phyloP scores from a whole-genome alignment of 202 grass and related monocot species.

The Brachypodium distachyon region DNA sequence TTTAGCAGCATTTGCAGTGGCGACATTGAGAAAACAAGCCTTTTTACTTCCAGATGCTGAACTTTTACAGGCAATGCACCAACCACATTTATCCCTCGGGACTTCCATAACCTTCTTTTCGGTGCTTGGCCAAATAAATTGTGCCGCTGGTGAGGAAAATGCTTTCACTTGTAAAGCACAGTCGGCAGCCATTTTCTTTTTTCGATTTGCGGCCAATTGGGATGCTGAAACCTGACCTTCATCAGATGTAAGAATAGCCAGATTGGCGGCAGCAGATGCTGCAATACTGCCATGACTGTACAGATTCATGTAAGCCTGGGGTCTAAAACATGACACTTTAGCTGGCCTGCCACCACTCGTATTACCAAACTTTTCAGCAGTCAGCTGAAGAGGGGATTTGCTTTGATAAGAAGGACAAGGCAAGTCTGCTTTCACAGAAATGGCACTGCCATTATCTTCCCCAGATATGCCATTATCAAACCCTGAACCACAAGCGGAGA shows the following conservation, averaged over 20 bases:
- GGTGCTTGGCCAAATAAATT: constrained; percentile 83
- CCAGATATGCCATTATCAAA: constrained; percentile 20
- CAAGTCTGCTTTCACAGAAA: constrained; percentile 14
- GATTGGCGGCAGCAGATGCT: constrained; percentile 72
- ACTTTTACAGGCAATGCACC: constrained; percentile 93
- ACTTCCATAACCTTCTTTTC: constrained; percentile 87
- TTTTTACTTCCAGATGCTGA: constrained; percentile 59
- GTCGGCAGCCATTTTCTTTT: constrained; percentile 45
- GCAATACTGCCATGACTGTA: constrained; percentile 87
- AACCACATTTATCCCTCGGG: constrained; percentile 94
- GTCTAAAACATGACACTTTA: constrained; percentile 52
- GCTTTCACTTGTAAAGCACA: constrained; percentile 82
- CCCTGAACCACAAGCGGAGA: constrained; percentile 14
- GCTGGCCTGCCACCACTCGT: constrained; percentile 24
- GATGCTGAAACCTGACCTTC: constrained; percentile 59
- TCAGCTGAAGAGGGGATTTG: constrained; percentile 15
- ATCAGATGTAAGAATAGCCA: constrained; percentile 72
- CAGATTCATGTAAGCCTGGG: constrained; percentile 75
- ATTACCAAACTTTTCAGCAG: constrained; percentile 27
- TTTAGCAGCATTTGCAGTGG: constrained; percentile 62
- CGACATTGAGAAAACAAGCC: constrained; percentile 83
- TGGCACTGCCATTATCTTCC: constrained; percentile 5
- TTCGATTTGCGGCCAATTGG: constrained; percentile 37
- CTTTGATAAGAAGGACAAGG: constrained; percentile 23
- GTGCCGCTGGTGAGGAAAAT: constrained; percentile 57